Evolutionary conservation across 768 basidiomycete species (phyloP), one percentile per base, ranked within the genome.

Genomic region (Chiua virens): DNA sequence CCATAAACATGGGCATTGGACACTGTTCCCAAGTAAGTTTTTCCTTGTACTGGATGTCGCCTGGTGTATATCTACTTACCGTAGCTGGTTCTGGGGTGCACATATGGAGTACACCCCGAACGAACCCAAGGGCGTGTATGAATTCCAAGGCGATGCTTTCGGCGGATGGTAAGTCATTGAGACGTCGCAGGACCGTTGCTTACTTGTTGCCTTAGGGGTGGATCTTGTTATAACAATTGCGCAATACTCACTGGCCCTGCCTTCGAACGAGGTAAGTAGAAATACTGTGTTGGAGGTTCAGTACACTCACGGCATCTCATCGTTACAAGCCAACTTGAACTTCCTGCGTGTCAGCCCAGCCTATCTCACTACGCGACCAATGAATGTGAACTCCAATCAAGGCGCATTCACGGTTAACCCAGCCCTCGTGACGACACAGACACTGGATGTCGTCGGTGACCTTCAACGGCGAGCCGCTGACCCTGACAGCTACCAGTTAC

Each of bases 331-430:
- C 34, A n/a, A n/a, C n/a, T n/a, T n/a, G n/a, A 74, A 75, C 58
- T 79, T 79, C 67, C 64, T 79, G 39, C 71, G 73, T 3, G 79
- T 76, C 30, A 78, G 76, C 38, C 78, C 77, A 5, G 76, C 79
- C 6, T 80, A 74, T 59, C 67, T 78, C 20, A 80, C 79, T 8
- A 74, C 71, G 7, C 68, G n/a, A n/a, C n/a, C n/a, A n/a, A n/a
- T n/a, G n/a, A n/a, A n/a, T n/a, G n/a, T n/a, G n/a, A n/a, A n/a
- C 49, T 65, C 60, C 18, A 70, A 71, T 11, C 73, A 71, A 57
- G 75, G 77, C 1, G 65, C 76, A 13, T 80, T 78, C 56, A 79
- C 79, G 3, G 70, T 73, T n/a, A 76, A 77, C 50, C 35, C 59
- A 18, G 76, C 76, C 3, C 57, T 80, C 5, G 74, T 76, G 55